A percentile compares a stretch with the other conserved stretches of the same genome.
Conservation (phyloP, 2,329 filamentous ascomycete species). For the Cladosporium sp. region DNA sequence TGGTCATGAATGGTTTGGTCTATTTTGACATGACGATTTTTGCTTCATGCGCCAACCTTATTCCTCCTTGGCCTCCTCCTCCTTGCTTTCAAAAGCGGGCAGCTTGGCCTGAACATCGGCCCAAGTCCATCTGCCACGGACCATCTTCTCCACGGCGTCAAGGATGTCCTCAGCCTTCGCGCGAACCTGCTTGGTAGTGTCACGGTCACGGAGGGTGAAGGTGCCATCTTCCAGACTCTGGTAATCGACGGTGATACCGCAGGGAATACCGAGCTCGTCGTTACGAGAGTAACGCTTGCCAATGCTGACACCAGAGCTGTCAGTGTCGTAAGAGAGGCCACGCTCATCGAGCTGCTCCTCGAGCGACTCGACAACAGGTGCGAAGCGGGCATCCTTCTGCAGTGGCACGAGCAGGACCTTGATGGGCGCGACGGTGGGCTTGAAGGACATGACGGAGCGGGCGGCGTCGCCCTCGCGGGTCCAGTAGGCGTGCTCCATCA, state of each 20-base stretch:
- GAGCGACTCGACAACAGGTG: conserved; percentile 66
- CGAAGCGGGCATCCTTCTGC: conserved; percentile 73
- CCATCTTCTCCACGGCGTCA: conserved; percentile 60
- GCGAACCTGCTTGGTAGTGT: conserved; percentile 85
- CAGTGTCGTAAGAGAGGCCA: conserved; percentile 76
- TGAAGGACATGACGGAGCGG: conserved; percentile 73
- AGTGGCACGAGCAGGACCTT: conserved; percentile 91
- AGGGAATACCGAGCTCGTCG: conserved; percentile 89
- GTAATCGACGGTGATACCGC: conserved; percentile 93
- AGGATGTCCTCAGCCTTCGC: conserved; percentile 75
- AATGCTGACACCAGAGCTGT: conserved; percentile 85
- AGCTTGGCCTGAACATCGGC: conserved; percentile 68
- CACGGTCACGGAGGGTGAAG: conserved; percentile 82
- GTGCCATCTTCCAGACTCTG: conserved; percentile 84
- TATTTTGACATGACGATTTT: neutral
- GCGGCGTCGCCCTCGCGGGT: conserved; percentile 76
- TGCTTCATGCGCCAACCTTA: neutral
- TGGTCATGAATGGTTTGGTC: no score
- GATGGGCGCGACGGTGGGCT: conserved; percentile 76
- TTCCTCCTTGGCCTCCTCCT: conserved; percentile 38
- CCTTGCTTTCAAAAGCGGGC: conserved; percentile 77
- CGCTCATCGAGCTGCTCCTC: conserved; percentile 68
- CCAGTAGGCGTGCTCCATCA: conserved; percentile 97
- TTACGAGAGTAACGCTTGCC: conserved; percentile 93
- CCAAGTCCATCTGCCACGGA: conserved; percentile 59